Conservation (phyloP, 2,329 filamentous ascomycete species). For the Fusarium sp. region DNA sequence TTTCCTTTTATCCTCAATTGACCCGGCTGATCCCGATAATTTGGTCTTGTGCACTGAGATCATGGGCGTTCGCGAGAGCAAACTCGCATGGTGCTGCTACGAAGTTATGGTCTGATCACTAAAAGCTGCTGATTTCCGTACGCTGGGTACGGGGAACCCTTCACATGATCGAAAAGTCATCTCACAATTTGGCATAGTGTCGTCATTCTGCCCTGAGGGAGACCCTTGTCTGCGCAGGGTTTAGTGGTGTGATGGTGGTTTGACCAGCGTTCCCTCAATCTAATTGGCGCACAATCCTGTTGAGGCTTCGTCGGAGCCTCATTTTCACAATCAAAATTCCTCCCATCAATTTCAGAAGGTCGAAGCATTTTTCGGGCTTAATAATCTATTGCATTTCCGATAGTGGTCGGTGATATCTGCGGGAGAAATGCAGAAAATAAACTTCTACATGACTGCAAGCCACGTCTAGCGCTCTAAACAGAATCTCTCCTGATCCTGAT, state of each 20-base stretch:
- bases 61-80: not conserved
- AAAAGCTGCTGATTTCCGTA: not conserved
- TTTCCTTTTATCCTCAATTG: not conserved
- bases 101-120: not conserved
- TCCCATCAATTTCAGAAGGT: no score
- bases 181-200: not conserved
- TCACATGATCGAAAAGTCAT: not conserved
- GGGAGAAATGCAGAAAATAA: no score
- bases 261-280: not conserved
- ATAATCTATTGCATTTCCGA: no score
- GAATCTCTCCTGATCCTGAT: no score
- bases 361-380: no score
- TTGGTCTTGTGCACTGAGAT: not conserved
- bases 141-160: not conserved
- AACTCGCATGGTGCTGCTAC: not conserved
- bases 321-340: no score
- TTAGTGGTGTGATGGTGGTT: not conserved
- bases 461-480: no score
- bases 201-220: not conserved
- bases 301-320: no score
- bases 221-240: accelerated
- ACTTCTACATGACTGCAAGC: no score
- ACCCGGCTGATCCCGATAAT: not conserved
- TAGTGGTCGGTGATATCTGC: no score
- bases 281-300: no score